Conservation (phyloP, 2,329 filamentous ascomycete genomes). For the Pseudogymnoascus sp. region DNA sequence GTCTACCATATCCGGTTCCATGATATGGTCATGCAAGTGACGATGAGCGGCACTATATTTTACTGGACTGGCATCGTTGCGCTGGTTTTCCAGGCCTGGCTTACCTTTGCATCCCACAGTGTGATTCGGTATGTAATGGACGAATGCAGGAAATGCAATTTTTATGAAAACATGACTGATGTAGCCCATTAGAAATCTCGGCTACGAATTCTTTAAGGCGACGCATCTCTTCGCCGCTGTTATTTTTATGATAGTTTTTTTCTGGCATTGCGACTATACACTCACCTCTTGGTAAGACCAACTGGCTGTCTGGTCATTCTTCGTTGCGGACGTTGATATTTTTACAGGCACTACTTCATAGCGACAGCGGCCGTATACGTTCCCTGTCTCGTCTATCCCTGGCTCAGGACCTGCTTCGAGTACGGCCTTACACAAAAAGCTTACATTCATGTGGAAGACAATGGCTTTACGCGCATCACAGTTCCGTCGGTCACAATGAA, state of each 20-base stretch:
- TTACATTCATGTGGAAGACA: conserved; percentile 33
- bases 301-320: background rate
- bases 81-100: conserved; percentile 45
- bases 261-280: conserved; percentile 51
- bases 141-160: background rate
- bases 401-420: conserved; percentile 41
- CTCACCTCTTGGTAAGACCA: conserved; percentile 43
- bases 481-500: conserved; percentile 35
- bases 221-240: conserved; percentile 46
- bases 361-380: conserved; percentile 46
- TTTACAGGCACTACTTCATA: conserved; percentile 51
- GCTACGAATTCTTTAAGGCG: conserved; percentile 56
- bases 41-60: conserved; percentile 28
- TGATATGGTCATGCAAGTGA: conserved; percentile 41
- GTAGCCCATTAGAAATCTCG: conserved; percentile 37
- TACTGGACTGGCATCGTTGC: conserved; percentile 52
- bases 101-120: conserved; percentile 47
- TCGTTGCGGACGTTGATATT: conserved; percentile 6
- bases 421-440: conserved; percentile 42
- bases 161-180: background rate
- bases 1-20: conserved; percentile 42
- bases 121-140: conserved; percentile 37
- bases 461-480: conserved; percentile 36
- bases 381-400: conserved; percentile 38
- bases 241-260: conserved; percentile 52